Percentiles rank a stretch among this genome's conserved stretches.
phyloP scores from a whole-genome alignment of 2,329 filamentous ascomycete genomes.

The Colletotrichum sp. region DNA sequence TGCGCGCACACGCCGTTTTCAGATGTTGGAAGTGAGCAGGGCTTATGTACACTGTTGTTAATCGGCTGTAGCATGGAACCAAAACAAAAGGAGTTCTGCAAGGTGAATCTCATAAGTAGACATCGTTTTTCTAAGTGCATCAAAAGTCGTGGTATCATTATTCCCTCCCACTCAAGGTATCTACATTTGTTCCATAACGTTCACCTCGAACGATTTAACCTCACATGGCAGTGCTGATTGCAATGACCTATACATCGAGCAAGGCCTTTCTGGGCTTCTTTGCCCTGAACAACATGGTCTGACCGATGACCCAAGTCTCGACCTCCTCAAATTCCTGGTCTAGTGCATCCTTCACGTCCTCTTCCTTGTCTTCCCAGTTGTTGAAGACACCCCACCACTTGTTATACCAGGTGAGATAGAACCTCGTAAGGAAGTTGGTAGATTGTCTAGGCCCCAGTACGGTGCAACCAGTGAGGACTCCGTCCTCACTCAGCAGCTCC shows the following conservation, averaged over 20 bases:
- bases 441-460: constrained; percentile 34
- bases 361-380: constrained; percentile 40
- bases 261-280: constrained; percentile 27
- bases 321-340: constrained; percentile 40
- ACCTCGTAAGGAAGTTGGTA: constrained; percentile 27
- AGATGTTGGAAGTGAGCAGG: neutral
- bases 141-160: neutral
- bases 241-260: constrained; percentile 18
- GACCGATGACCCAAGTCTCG: constrained; percentile 41
- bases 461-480: constrained; percentile 41
- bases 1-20: neutral
- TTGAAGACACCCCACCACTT: constrained; percentile 36
- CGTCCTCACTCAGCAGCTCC: constrained; percentile 34
- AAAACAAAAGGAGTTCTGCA: neutral
- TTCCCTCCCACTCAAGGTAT: neutral
- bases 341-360: constrained; percentile 36
- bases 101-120: neutral
- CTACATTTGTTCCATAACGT: neutral
- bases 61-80: neutral
- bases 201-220: neutral
- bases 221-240: neutral
- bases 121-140: neutral
- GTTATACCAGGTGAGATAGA: constrained; percentile 35
- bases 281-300: constrained; percentile 41
- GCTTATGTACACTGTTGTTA: neutral